phyloP scores from a whole-genome alignment of 352 stramenopile species.

The Globisporangium paroecandrum region DNA sequence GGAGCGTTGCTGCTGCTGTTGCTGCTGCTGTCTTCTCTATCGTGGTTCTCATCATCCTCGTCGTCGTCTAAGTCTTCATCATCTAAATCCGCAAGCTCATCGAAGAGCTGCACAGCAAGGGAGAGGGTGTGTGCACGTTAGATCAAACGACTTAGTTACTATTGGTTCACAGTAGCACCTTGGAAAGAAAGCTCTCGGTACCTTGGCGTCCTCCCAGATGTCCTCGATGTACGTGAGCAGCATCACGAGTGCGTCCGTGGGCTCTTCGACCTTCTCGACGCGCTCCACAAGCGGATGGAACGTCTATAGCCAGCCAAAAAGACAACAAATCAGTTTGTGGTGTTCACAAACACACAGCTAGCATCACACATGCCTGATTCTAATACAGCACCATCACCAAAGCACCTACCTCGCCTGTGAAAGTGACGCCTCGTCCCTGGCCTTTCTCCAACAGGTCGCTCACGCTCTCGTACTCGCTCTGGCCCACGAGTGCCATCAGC shows the following conservation, averaged over 20 bases:
- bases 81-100: constrained; percentile 22
- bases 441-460: constrained; percentile 45
- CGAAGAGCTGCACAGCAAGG: constrained; percentile 21
- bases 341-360: neutral
- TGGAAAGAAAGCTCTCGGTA: constrained; percentile 10
- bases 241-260: constrained; percentile 49
- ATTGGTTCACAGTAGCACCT: neutral
- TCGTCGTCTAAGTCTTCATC: constrained; percentile 23
- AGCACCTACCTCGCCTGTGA: constrained; percentile 36
- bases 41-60: constrained; percentile 23
- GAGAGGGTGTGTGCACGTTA: neutral
- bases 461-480: constrained; percentile 37
- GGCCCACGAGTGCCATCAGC: constrained; percentile 37
- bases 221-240: constrained; percentile 66
- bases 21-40: constrained; percentile 13
- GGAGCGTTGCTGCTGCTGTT: neutral
- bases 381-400: neutral
- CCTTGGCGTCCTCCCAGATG: constrained; percentile 64
- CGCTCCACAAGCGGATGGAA: constrained; percentile 53
- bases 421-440: constrained; percentile 38
- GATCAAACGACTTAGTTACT: neutral
- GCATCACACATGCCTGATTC: too few species aligned
- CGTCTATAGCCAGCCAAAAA: constrained; percentile 21
- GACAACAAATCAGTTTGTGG: too few species aligned
- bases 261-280: constrained; percentile 40